Evolutionary conservation across 1,139 yeast genomes (phyloP).

Genomic region (Taiozyma sp.): DNA sequence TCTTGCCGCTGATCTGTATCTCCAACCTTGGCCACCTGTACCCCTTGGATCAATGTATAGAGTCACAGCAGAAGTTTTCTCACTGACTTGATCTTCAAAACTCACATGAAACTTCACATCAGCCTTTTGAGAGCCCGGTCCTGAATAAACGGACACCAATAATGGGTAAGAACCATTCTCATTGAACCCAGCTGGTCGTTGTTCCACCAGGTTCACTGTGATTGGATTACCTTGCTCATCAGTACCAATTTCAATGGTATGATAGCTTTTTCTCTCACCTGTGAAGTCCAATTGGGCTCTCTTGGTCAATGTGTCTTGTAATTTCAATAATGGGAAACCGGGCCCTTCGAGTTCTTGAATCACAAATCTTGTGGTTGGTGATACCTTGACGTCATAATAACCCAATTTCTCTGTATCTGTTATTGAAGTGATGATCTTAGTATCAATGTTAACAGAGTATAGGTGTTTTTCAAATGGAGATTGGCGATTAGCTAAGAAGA

Average conservation of each 20-base stretch:
- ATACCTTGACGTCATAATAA: constrained; percentile 53
- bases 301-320: constrained; percentile 12
- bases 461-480: constrained; percentile 55
- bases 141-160: constrained; percentile 76
- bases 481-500: constrained; percentile 57
- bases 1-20: constrained; percentile 54
- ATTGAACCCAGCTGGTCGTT: constrained; percentile 62
- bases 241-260: constrained; percentile 38
- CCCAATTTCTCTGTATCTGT: constrained; percentile 51
- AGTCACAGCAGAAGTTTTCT: constrained; percentile 58
- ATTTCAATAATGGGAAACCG: constrained; percentile 53
- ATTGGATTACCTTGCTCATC: constrained; percentile 28
- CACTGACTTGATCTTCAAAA: constrained; percentile 61
- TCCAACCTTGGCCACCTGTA: constrained; percentile 77
- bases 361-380: constrained; percentile 53
- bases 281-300: constrained; percentile 30
- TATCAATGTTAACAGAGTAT: constrained; percentile 37
- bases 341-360: constrained; percentile 67
- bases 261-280: constrained; percentile 46
- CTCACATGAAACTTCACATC: constrained; percentile 46
- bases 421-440: constrained; percentile 31
- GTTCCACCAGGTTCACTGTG: constrained; percentile 56
- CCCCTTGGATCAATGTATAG: constrained; percentile 84
- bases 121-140: constrained; percentile 76
- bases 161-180: constrained; percentile 57